Evolutionary conservation across 768 basidiomycete genomes (phyloP).

Genomic region (Chiua virens): DNA sequence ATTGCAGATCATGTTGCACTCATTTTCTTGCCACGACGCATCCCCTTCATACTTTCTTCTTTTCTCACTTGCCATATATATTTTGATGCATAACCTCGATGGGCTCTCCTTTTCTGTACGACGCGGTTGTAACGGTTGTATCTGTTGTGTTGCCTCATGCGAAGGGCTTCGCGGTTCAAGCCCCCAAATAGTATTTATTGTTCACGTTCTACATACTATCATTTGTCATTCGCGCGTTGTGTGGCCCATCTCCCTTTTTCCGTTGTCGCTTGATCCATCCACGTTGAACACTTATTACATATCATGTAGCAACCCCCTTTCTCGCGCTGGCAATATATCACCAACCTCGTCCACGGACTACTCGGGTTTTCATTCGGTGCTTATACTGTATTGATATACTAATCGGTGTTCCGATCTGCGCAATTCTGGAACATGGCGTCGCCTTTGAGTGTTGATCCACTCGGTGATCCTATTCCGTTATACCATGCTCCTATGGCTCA

Average conservation of each 20-base stretch:
- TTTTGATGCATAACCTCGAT: conserved; percentile 25
- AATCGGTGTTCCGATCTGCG: too few species aligned
- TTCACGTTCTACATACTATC: background rate
- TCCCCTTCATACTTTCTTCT: background rate
- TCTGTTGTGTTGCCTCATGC: conserved; percentile 32
- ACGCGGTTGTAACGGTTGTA: conserved; percentile 26
- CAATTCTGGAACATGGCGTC: too few species aligned
- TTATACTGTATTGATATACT: too few species aligned
- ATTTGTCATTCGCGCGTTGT: background rate
- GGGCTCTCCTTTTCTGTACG: conserved; percentile 12
- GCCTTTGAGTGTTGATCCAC: too few species aligned
- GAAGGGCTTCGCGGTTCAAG: conserved; percentile 53
- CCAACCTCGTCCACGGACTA: background rate
- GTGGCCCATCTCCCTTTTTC: background rate
- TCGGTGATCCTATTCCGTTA: too few species aligned
- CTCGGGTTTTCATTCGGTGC: background rate
- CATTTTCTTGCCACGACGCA: conserved; percentile 6
- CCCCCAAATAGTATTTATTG: conserved; percentile 37
- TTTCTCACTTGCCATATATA: conserved; percentile 30
- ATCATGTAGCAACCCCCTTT: conserved; percentile 1
- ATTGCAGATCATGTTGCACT: conserved; percentile 12
- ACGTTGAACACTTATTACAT: background rate
- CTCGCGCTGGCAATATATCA: background rate
- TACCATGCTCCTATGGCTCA: too few species aligned
- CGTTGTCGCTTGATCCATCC: background rate